These are phyloP conservation scores for Alloteropsis semialata DNA, from an alignment of 176 grass and related monocot genomes.

Conservation along the genomic window DNA sequence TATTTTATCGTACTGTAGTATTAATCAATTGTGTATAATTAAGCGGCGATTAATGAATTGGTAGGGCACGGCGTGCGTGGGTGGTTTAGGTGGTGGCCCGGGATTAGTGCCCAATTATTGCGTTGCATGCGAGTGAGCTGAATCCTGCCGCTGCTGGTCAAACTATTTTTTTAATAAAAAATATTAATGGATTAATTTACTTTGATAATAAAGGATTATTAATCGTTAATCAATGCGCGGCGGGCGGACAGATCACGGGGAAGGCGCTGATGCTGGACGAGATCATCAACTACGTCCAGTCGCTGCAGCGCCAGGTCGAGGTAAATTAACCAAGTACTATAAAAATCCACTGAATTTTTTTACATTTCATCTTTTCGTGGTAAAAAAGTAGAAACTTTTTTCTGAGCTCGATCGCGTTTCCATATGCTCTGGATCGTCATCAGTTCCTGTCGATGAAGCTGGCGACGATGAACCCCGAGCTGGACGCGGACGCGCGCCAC, in stretches of 20 bases:
- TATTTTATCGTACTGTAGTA: no score
- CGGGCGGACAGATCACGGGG: slow-evolving; percentile 48
- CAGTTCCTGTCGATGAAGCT: slow-evolving; percentile 83
- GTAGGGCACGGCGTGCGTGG: background rate
- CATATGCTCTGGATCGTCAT: background rate
- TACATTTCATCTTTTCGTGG: background rate
- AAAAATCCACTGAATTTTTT: background rate
- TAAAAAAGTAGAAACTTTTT: background rate
- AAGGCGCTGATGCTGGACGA: slow-evolving; percentile 82
- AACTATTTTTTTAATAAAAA: background rate
- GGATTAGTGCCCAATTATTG: slow-evolving; percentile 41
- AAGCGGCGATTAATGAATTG: background rate
- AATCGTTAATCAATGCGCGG: no score
- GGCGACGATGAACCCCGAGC: slow-evolving; percentile 41
- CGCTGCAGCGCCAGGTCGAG: slow-evolving; percentile 74
- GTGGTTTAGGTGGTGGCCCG: slow-evolving; percentile 12
- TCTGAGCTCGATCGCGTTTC: background rate
- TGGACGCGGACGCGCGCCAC: slow-evolving; percentile 20
- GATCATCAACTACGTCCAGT: slow-evolving; percentile 84
- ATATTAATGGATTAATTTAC: no score
- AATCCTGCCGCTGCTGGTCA: background rate
- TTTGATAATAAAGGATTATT: no score
- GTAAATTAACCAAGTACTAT: background rate
- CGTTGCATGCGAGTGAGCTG: background rate
- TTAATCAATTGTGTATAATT: background rate